Percentiles rank a stretch among this genome's conserved stretches.
Conservation (phyloP, 1,284 basidiomycete species). For the Microbotryum scabiosae region DNA sequence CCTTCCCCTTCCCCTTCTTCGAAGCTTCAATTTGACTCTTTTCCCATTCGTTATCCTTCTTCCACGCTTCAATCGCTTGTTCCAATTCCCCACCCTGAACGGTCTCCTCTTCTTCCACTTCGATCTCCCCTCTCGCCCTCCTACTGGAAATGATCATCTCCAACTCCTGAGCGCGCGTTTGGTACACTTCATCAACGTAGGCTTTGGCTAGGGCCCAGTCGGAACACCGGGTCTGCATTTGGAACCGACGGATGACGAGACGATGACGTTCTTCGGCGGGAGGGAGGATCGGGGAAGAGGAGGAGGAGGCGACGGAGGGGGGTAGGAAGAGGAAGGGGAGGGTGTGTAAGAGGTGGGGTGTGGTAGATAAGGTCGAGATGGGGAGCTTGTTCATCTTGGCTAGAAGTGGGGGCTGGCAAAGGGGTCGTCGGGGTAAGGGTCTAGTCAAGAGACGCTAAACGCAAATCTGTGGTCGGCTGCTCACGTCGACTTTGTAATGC, state of each 20-base stretch:
- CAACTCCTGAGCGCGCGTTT: conserved; percentile 10
- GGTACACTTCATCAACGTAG: conserved; percentile 19
- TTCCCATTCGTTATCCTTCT: conserved; percentile 26
- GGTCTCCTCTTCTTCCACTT: neutral
- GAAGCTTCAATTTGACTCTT: conserved; percentile 11
- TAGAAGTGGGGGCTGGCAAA: conserved; percentile 49
- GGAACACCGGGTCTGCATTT: conserved; percentile 14
- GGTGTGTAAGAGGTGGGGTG: conserved; percentile 64
- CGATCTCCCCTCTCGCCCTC: neutral
- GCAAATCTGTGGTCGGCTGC: conserved; percentile 33
- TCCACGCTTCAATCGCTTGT: conserved; percentile 12
- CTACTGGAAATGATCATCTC: conserved; percentile 8
- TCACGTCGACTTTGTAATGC: conserved; percentile 53
- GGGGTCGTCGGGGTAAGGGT: neutral
- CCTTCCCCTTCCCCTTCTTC: conserved; percentile 5
- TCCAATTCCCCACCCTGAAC: conserved; percentile 25
- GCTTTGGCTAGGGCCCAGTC: conserved; percentile 22
- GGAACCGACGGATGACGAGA: conserved; percentile 24
- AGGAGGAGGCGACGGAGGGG: conserved; percentile 36
- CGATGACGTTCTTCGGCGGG: conserved; percentile 12
- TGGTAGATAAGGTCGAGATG: conserved; percentile 55
- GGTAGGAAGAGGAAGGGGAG: conserved; percentile 52
- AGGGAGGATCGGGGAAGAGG: conserved; percentile 15
- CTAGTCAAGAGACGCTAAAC: neutral
- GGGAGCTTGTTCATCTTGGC: conserved; percentile 60